Percentiles rank a stretch among this genome's conserved stretches.
phyloP scores from a whole-genome alignment of 2,329 filamentous ascomycete genomes.

The Salinomyces thailandicus region DNA sequence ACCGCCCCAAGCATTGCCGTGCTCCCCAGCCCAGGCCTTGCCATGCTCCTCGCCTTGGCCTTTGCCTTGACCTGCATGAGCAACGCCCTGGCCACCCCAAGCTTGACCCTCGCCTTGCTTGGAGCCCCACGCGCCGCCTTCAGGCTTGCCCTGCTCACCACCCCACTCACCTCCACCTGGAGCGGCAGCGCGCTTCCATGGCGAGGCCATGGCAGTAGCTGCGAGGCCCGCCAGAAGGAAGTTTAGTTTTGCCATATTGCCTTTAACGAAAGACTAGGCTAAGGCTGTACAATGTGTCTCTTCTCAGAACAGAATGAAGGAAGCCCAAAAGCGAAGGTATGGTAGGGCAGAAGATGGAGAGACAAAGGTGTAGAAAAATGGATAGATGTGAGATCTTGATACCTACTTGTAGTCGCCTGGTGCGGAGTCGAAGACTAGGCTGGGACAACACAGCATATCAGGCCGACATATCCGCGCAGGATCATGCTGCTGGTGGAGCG shows the following conservation, averaged over 20 bases:
- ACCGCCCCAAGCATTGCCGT: neutral
- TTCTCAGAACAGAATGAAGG: neutral
- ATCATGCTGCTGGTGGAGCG: neutral
- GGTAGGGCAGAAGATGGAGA: neutral
- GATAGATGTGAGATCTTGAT: neutral
- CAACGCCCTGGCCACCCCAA: neutral
- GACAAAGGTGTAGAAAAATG: neutral
- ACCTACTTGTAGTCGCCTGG: neutral
- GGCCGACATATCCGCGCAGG: neutral
- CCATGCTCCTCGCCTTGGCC: neutral
- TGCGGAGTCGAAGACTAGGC: neutral
- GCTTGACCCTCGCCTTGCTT: neutral
- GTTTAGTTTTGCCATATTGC: neutral
- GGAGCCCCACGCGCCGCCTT: neutral
- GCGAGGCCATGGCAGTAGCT: neutral
- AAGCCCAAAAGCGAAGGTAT: neutral
- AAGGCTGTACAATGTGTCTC: neutral
- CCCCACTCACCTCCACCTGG: neutral
- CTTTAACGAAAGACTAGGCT: neutral
- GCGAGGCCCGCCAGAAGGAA: neutral
- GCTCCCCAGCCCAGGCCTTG: no score
- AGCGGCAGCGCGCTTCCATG: neutral
- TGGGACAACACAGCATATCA: neutral
- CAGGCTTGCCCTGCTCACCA: neutral
- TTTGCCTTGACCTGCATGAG: neutral